A percentile compares a stretch with the other conserved stretches of the same genome.
These are phyloP conservation scores for Pseudotulostoma volvatum DNA, from an alignment of 495 filamentous ascomycete genomes.

Conservation along the genomic window DNA sequence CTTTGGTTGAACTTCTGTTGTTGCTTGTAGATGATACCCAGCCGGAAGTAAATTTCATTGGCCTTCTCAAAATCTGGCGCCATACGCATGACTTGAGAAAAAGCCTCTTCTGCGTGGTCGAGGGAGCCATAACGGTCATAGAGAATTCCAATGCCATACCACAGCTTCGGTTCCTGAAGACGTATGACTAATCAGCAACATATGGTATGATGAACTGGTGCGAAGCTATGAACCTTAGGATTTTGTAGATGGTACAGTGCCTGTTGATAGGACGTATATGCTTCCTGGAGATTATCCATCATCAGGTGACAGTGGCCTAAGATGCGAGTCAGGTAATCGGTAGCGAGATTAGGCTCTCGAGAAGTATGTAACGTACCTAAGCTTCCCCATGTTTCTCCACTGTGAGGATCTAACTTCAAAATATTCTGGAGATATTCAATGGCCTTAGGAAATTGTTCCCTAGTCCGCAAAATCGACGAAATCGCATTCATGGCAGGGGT, in stretches of 20 bases:
- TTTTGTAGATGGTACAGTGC: conserved; percentile 86
- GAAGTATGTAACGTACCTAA: conserved; percentile 41
- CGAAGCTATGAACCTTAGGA: conserved; percentile 54
- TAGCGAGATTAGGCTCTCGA: conserved; percentile 3
- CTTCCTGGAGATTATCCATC: conserved; percentile 98
- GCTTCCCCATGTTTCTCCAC: conserved; percentile 94
- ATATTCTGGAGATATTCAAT: conserved; percentile 88
- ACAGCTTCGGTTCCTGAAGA: conserved; percentile 79
- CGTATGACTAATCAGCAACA: too few species aligned
- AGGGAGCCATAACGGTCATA: conserved; percentile 96
- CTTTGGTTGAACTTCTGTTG: conserved; percentile 88
- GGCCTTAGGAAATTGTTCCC: conserved; percentile 86
- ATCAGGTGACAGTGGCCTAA: conserved; percentile 90
- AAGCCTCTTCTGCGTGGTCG: conserved; percentile 95
- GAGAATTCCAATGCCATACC: conserved; percentile 97
- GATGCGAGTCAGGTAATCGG: conserved; percentile 5
- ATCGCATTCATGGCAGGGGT: conserved; percentile 90
- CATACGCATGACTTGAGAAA: conserved; percentile 99
- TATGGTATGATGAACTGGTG: too few species aligned
- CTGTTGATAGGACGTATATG: conserved; percentile 94
- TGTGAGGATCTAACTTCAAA: conserved; percentile 70
- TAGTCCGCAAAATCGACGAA: conserved; percentile 73
- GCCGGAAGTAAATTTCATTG: conserved; percentile 96
- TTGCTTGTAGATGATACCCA: conserved; percentile 98
- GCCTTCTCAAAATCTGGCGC: conserved; percentile 96